phyloP scores from a whole-genome alignment of 345 rosid species.

The Luvunga scandens region DNA sequence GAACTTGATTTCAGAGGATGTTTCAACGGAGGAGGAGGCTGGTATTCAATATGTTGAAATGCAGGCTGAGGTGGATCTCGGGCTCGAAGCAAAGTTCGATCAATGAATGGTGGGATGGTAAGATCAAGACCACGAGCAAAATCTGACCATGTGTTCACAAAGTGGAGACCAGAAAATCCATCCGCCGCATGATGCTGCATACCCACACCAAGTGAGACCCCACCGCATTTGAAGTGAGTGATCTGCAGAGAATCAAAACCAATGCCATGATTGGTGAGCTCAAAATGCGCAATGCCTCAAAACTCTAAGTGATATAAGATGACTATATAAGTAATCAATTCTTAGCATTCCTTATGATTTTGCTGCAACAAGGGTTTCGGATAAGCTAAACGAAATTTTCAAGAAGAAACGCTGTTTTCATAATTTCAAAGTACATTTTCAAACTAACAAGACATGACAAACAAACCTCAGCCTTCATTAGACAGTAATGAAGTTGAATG shows the following conservation, averaged over 20 bases:
- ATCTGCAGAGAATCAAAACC: conserved; percentile 39
- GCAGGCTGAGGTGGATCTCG: conserved; percentile 82
- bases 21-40: conserved; percentile 73
- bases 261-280: neutral
- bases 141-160: conserved; percentile 91
- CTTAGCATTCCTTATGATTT: neutral
- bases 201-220: conserved; percentile 95
- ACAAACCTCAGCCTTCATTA: neutral
- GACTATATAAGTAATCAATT: neutral
- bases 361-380: neutral
- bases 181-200: conserved; percentile 97
- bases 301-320: neutral
- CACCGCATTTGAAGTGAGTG: conserved; percentile 88
- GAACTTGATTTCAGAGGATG: conserved; percentile 37
- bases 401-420: too few species aligned
- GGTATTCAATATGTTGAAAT: conserved; percentile 78
- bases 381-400: neutral
- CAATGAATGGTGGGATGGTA: conserved; percentile 71
- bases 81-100: conserved; percentile 77
- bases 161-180: conserved; percentile 95
- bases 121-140: conserved; percentile 87
- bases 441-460: neutral
- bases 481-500: neutral
- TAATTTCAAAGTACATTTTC: neutral
- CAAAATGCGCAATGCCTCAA: neutral